phyloP scores from a whole-genome alignment of 805 yeast species.

The Suhomyces sp. region DNA sequence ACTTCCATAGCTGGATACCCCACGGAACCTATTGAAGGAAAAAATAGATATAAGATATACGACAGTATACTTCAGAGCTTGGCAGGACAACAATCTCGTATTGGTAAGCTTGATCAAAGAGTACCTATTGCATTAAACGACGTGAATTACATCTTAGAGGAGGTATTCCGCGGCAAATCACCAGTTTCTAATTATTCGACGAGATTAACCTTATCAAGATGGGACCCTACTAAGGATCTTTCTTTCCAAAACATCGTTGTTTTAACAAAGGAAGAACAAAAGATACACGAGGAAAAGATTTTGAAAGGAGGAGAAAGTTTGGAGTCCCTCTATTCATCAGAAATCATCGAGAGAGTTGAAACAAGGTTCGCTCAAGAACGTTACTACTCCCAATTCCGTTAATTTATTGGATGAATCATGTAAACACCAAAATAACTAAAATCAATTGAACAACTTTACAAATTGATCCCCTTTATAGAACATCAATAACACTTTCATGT shows the following conservation, averaged over 20 bases:
- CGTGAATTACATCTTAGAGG: constrained; percentile 82
- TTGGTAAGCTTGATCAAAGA: constrained; percentile 69
- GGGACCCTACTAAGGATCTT: constrained; percentile 72
- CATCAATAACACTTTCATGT: too few species aligned
- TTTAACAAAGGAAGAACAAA: constrained; percentile 86
- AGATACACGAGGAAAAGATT: constrained; percentile 71
- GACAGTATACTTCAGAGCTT: constrained; percentile 80
- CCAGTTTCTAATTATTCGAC: constrained; percentile 83
- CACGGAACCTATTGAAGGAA: constrained; percentile 87
- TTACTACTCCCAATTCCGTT: constrained; percentile 59
- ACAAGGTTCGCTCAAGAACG: constrained; percentile 72
- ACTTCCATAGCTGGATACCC: constrained; percentile 85
- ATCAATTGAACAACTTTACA: too few species aligned
- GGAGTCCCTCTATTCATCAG: constrained; percentile 61
- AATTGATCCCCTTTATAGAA: too few species aligned
- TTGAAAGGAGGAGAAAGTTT: constrained; percentile 64
- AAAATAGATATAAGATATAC: constrained; percentile 79
- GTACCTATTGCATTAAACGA: constrained; percentile 74
- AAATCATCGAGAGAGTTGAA: constrained; percentile 55
- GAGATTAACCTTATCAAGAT: constrained; percentile 73
- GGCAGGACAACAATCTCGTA: constrained; percentile 82
- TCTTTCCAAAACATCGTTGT: constrained; percentile 78
- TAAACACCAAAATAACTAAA: too few species aligned
- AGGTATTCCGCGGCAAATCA: constrained; percentile 88
- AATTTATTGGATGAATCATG: too few species aligned